phyloP scores from a whole-genome alignment of 257 asterid species.

The Capsicum pubescens region DNA sequence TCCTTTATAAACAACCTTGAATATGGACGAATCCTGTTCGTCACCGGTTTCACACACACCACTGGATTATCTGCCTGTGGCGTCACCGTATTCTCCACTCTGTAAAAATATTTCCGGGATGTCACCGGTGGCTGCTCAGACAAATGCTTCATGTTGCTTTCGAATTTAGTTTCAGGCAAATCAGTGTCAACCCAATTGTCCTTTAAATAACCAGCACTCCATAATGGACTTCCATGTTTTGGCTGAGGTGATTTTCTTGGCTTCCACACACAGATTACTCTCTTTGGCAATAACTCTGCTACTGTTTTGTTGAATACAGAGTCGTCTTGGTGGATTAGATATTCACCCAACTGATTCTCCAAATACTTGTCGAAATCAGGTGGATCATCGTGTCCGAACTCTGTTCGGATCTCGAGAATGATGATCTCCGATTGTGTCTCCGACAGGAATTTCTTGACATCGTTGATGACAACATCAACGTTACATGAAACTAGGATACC shows the following conservation, averaged over 20 bases:
- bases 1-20: slow-evolving; percentile 73
- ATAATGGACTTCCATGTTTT: slow-evolving; percentile 55
- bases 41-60: slow-evolving; percentile 76
- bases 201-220: slow-evolving; percentile 68
- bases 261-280: slow-evolving; percentile 89
- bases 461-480: slow-evolving; percentile 66
- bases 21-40: slow-evolving; percentile 70
- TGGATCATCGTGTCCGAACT: slow-evolving; percentile 88
- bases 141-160: slow-evolving; percentile 73
- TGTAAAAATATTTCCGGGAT: slow-evolving; percentile 65
- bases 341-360: slow-evolving; percentile 69
- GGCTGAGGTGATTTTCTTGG: slow-evolving; percentile 75
- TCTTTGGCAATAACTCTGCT: slow-evolving; percentile 66
- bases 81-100: slow-evolving; percentile 96
- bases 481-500: slow-evolving; percentile 65
- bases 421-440: slow-evolving; percentile 80
- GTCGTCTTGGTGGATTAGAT: slow-evolving; percentile 73
- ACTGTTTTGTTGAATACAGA: slow-evolving; percentile 63
- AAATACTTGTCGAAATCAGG: slow-evolving; percentile 71
- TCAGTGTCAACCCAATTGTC: slow-evolving; percentile 92
- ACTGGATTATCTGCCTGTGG: slow-evolving; percentile 91
- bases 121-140: slow-evolving; percentile 63
- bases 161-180: slow-evolving; percentile 83
- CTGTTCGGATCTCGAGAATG: slow-evolving; percentile 80
- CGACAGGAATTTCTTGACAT: slow-evolving; percentile 58